Base-by-base conservation (phyloP, 2,329 filamentous ascomycete genomes). In the Aspergillus sp. region DNA sequence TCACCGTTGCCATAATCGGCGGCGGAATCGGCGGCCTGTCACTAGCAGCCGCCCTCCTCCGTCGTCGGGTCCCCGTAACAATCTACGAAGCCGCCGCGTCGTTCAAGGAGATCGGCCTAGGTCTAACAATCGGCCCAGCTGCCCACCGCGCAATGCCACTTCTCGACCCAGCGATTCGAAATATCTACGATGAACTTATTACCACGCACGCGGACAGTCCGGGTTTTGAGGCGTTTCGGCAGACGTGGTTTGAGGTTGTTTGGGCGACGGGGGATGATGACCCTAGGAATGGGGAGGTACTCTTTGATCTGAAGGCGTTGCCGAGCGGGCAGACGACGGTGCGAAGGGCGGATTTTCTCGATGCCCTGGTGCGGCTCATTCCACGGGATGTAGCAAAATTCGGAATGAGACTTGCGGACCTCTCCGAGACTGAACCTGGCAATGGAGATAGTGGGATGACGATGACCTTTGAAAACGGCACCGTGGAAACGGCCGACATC, bases 61-160 rank as follows among this genome's bases (percentile, higher is more conserved):
- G 80, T 59, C 77, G 80, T 60, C 70, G 77, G 43, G 68, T 87
- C 41, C 72, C 76, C 2, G 75, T 85, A 43, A 78, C 78, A 25
- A 80, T 89, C 63, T 89, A 86, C 68, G 86, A 89, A 72, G 79
- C 83, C 11, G 84, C 85, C 0, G 58, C 76, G 0, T 74, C 75
- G 13, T 88, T 88, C 63, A 79, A 79, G 38, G 85, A 88, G 68
- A 84, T 88, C 31, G 85, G 86, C 2, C 84, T 85, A 2, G 87
- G 85, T 6, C 79, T 88, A 1, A 80, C 81, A 2, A 82, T 88
- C 51, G 83, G 83, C 1, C 82, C 84, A 41, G 87, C 87, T 64
- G 82, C 84, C 3, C 77, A 81, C 31, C 81, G 81, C 23, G 83
- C 85, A 3, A 83, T 89, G 80, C 75, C 78, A 17, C 73, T 83